Conservation (phyloP, 2,329 filamentous ascomycete species). For the Monilinia fructigena region DNA sequence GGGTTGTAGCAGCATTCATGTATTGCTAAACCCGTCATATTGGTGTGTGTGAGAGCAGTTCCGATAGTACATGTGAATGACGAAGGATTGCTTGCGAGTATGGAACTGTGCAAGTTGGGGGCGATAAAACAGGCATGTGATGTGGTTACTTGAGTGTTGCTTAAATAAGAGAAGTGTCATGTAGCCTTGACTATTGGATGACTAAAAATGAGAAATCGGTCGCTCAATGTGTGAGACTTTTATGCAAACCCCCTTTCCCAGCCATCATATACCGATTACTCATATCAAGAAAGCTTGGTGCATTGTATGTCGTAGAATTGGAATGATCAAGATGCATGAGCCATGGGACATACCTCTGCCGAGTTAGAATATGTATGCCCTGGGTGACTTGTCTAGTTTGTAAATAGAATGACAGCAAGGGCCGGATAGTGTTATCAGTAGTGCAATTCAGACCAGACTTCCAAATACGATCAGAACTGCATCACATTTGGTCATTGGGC, state of each 20-base stretch:
- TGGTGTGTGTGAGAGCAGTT: neutral
- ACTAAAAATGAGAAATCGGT: constrained; percentile 9
- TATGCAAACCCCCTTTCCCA: constrained; percentile 17
- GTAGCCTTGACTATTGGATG: constrained; percentile 8
- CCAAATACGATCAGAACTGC: constrained; percentile 5
- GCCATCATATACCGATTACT: constrained; percentile 11
- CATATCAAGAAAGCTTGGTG: constrained; percentile 6
- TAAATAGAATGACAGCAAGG: neutral
- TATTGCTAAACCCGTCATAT: neutral
- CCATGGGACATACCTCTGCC: neutral
- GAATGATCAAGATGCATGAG: constrained; percentile 2
- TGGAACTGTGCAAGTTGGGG: constrained; percentile 3
- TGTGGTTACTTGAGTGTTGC: neutral
- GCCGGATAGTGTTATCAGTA: neutral
- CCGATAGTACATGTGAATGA: neutral
- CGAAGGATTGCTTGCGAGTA: neutral
- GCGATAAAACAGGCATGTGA: constrained; percentile 14
- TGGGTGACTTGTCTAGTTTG: neutral
- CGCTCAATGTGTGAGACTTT: constrained; percentile 14
- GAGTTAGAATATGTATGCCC: neutral
- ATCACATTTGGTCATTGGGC: constrained; percentile 14
- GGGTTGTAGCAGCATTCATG: neutral
- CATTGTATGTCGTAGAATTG: constrained; percentile 6
- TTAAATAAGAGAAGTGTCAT: neutral
- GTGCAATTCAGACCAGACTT: neutral